Base-by-base conservation (phyloP, 371 early-diverging fungal species). In the Mucor lusitanicus region DNA sequence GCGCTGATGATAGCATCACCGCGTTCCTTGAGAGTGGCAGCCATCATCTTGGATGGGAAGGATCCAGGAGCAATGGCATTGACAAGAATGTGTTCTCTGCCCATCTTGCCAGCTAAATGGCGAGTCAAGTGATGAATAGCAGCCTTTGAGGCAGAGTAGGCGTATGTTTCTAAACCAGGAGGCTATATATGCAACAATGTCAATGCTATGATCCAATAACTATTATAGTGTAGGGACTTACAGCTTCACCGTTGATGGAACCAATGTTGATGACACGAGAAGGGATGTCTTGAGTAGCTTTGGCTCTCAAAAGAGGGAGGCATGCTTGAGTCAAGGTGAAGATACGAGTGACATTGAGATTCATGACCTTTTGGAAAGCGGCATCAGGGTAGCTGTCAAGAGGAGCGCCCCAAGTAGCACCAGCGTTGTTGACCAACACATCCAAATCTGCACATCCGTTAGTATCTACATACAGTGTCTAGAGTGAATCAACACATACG, bases 61-160 rank as follows among this genome's bases (percentile, higher is more conserved):
- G 93, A 85, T 0, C 97, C 97, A 0, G 97, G 96, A 0, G 97
- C 96, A 64, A 97, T 87, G 8, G 94, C 94, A 68, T 97, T 97
- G 28, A 93, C 93, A 17, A 92, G 86, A 63, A 97, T 91, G 63
- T 85, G 68, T 25, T 86, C 82, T 62, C 61, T 59, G 23, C 88
- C 92, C 46, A 94, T 69, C 40, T 88, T 87, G 12, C 79, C 81
- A 3, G 92, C 91, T 70, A 94, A 76, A 46, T 89, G 89, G 21
- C 87, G 78, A 1, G 90, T 88, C 72, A 94, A 67, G 55, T 92
- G 93, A 69, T 93, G 93, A 28, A 93, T 75, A 3, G 92, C 94
- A 1, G 94, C 93, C 72, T 94, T 94, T 54, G 90, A 90, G 13
- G 90, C 84, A 33, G 90, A 85, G 69, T 94, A 94, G 25, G 93